Evolutionary conservation across 257 asterid genomes (phyloP).

Genomic region (Echium plantagineum): DNA sequence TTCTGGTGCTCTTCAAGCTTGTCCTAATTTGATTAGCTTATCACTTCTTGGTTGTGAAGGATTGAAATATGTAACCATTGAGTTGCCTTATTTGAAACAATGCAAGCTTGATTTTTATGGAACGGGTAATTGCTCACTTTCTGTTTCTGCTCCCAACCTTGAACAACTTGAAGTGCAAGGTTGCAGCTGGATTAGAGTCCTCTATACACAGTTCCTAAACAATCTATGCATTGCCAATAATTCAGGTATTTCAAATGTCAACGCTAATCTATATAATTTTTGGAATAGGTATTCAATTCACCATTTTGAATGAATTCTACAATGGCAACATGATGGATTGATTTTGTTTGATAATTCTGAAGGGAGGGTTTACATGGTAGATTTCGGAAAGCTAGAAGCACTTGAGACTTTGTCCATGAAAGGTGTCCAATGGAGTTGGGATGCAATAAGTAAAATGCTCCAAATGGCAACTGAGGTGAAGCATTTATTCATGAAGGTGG

Average conservation of each 20-base stretch:
- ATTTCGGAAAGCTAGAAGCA: conserved; percentile 69
- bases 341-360: not conserved
- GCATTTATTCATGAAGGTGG: conserved; percentile 90
- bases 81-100: conserved; percentile 47
- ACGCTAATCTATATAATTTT: not conserved
- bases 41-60: conserved; percentile 94
- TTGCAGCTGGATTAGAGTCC: conserved; percentile 64
- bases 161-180: conserved; percentile 85
- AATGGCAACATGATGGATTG: not conserved
- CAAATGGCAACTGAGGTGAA: conserved; percentile 81
- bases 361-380: conserved; percentile 68
- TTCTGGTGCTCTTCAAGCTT: conserved; percentile 45
- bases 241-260: conserved; percentile 34
- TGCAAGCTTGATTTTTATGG: conserved; percentile 86
- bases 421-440: conserved; percentile 97
- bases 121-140: conserved; percentile 53
- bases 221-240: conserved; percentile 67
- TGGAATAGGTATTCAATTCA: too few species aligned
- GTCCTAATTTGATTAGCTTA: conserved; percentile 60
- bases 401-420: conserved; percentile 62
- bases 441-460: conserved; percentile 62
- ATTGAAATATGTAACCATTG: conserved; percentile 23
- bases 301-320: too few species aligned
- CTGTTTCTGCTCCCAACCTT: conserved; percentile 40
- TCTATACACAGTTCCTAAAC: conserved; percentile 43